Evolutionary conservation across 495 filamentous ascomycete genomes (phyloP).

Genomic region (Penicillium waksmanii): DNA sequence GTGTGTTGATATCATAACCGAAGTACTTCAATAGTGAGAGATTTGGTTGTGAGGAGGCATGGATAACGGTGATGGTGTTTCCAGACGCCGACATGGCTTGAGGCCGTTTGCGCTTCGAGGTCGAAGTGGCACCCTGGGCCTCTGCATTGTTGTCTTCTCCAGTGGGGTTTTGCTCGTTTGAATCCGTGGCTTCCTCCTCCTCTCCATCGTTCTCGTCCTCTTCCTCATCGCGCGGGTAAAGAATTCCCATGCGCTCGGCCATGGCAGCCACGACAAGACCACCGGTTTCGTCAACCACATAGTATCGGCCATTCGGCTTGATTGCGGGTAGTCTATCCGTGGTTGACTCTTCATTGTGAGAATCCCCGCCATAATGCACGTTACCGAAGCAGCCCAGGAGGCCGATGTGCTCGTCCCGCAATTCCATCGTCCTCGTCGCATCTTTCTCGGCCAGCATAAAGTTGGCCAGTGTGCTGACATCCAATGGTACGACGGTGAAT

Average conservation of each 20-base stretch:
- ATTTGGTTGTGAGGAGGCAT: slow-evolving; percentile 88
- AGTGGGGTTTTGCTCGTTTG: not conserved
- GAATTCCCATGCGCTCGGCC: slow-evolving; percentile 88
- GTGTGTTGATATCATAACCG: slow-evolving; percentile 70
- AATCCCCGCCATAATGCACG: slow-evolving; percentile 52
- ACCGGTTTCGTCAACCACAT: slow-evolving; percentile 88
- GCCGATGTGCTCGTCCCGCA: slow-evolving; percentile 83
- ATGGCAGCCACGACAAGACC: slow-evolving; percentile 84
- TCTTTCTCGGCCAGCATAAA: slow-evolving; percentile 80
- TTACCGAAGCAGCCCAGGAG: slow-evolving; percentile 70
- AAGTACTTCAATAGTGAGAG: slow-evolving; percentile 86
- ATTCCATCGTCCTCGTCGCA: slow-evolving; percentile 76
- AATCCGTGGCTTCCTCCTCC: slow-evolving; percentile 1
- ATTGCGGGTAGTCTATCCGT: slow-evolving; percentile 29
- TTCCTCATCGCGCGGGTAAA: slow-evolving; percentile 58
- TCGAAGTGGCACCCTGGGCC: slow-evolving; percentile 14
- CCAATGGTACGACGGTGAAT: slow-evolving; percentile 82
- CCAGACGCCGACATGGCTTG: slow-evolving; percentile 56
- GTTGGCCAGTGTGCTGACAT: slow-evolving; percentile 71
- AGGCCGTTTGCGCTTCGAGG: slow-evolving; percentile 28
- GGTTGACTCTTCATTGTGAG: slow-evolving; percentile 21
- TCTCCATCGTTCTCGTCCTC: slow-evolving; percentile 27
- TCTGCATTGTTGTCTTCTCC: slow-evolving; percentile 11
- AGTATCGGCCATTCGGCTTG: slow-evolving; percentile 71
- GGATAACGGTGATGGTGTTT: slow-evolving; percentile 88